Conservation (phyloP, 192 early-diverging fungal genomes). For the Backusella mclennaniae region DNA sequence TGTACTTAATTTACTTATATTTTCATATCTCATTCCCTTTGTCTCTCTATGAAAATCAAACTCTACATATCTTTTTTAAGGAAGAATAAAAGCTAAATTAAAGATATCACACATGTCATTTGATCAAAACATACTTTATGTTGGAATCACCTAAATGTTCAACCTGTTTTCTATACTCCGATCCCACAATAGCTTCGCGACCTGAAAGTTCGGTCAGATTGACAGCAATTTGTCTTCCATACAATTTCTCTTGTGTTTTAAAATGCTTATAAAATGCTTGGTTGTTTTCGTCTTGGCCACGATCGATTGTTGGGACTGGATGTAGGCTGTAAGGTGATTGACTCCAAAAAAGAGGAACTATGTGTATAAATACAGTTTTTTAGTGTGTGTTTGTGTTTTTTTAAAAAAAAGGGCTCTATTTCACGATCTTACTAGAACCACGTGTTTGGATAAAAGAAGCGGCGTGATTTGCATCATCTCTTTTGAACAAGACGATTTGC, state of each 20-base stretch:
- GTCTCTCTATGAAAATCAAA: conserved; percentile 96
- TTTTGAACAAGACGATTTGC: conserved; percentile 73
- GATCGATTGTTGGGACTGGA: conserved; percentile 59
- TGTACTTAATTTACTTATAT: conserved; percentile 73
- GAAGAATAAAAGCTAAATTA: neutral
- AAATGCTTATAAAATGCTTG: conserved; percentile 57
- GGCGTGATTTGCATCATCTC: conserved; percentile 47
- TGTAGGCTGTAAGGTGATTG: conserved; percentile 71
- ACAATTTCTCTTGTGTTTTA: conserved; percentile 42
- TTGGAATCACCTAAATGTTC: conserved; percentile 43
- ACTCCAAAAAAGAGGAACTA: conserved; percentile 63
- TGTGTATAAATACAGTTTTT: too few relatives aligned
- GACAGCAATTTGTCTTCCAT: conserved; percentile 59
- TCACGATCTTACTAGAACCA: conserved; percentile 64
- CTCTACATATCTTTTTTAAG: conserved; percentile 62
- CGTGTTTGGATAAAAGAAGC: conserved; percentile 88
- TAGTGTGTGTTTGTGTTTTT: neutral
- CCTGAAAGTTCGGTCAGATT: conserved; percentile 69
- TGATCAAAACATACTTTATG: conserved; percentile 38
- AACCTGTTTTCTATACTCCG: conserved; percentile 59
- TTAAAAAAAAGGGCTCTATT: neutral
- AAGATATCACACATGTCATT: neutral
- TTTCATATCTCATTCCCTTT: conserved; percentile 89
- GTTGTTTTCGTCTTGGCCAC: conserved; percentile 51
- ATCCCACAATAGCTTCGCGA: conserved; percentile 62